Percentiles rank a stretch among this genome's conserved stretches.
Conservation (phyloP, 768 basidiomycete species). For the Phlebiopsis gigantea region DNA sequence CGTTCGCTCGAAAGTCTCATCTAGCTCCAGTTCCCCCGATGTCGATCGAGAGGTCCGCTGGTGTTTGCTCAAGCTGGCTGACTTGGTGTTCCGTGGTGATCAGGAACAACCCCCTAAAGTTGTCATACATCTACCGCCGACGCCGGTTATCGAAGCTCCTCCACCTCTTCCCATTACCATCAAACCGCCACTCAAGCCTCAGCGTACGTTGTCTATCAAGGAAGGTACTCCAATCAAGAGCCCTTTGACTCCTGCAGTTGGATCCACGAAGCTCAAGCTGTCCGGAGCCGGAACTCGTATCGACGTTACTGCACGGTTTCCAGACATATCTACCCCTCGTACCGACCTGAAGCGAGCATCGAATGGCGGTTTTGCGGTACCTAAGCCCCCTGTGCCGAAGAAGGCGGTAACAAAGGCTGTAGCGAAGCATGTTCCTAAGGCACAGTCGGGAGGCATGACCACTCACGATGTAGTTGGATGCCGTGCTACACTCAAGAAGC, state of each 20-base stretch:
- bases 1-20: not conserved
- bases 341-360: slow-evolving; percentile 4
- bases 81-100: slow-evolving; percentile 76
- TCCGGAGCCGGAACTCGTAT: slow-evolving; percentile 28
- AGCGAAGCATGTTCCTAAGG: slow-evolving; percentile 54
- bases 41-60: slow-evolving; percentile 87
- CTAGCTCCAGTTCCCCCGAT: slow-evolving; percentile 53
- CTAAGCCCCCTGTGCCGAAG: slow-evolving; percentile 16
- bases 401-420: slow-evolving; percentile 22
- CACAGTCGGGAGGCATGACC: slow-evolving; percentile 73
- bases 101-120: slow-evolving; percentile 86
- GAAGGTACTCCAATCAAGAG: slow-evolving; percentile 28
- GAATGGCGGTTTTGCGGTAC: slow-evolving; percentile 15
- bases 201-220: slow-evolving; percentile 28
- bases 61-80: slow-evolving; percentile 87
- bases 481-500: slow-evolving; percentile 73
- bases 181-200: slow-evolving; percentile 43
- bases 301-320: slow-evolving; percentile 26
- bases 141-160: slow-evolving; percentile 59
- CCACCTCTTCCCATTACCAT: slow-evolving; percentile 46
- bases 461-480: slow-evolving; percentile 71
- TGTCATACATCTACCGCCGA: slow-evolving; percentile 73
- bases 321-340: slow-evolving; percentile 16
- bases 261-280: slow-evolving; percentile 56
- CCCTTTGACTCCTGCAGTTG: slow-evolving; percentile 25